phyloP scores from a whole-genome alignment of 805 yeast species.

The Saccharomycopsis sp. region DNA sequence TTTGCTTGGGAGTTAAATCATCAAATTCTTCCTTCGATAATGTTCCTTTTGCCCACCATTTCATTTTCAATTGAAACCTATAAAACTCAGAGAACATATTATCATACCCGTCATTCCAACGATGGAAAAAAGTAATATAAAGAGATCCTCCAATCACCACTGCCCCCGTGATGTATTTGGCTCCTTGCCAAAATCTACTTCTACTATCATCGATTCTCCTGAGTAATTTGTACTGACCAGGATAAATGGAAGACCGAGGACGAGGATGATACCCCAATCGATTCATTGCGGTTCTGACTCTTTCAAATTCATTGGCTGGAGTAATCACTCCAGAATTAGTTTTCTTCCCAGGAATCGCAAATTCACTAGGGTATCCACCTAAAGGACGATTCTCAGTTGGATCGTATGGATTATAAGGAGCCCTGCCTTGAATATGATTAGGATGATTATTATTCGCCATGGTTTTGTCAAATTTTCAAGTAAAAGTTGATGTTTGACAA shows the following conservation, averaged over 20 bases:
- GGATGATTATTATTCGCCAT: no score
- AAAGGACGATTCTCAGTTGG: conserved; percentile 69
- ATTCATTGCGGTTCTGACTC: conserved; percentile 64
- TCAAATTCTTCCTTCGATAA: conserved; percentile 50
- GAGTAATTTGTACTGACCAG: conserved; percentile 69
- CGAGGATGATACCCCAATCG: conserved; percentile 67
- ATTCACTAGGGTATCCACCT: conserved; percentile 81
- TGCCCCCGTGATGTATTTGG: conserved; percentile 43
- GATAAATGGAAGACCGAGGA: conserved; percentile 63
- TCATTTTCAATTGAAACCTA: conserved; percentile 44
- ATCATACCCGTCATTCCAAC: conserved; percentile 82
- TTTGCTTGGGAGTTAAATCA: conserved; percentile 43
- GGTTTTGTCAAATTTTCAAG: no score
- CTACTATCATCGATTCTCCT: conserved; percentile 42
- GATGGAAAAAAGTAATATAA: conserved; percentile 59
- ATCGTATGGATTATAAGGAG: conserved; percentile 82
- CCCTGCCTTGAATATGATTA: no score
- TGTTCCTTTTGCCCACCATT: conserved; percentile 43
- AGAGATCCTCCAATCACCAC: conserved; percentile 38
- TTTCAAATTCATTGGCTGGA: conserved; percentile 53
- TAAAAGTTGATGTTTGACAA: no score
- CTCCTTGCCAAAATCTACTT: conserved; percentile 46
- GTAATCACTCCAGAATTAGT: conserved; percentile 44
- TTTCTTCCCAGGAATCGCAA: conserved; percentile 50
- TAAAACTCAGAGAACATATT: conserved; percentile 63